Evolutionary conservation across 495 filamentous ascomycete genomes (phyloP).

Genomic region (Xylaria longipes): DNA sequence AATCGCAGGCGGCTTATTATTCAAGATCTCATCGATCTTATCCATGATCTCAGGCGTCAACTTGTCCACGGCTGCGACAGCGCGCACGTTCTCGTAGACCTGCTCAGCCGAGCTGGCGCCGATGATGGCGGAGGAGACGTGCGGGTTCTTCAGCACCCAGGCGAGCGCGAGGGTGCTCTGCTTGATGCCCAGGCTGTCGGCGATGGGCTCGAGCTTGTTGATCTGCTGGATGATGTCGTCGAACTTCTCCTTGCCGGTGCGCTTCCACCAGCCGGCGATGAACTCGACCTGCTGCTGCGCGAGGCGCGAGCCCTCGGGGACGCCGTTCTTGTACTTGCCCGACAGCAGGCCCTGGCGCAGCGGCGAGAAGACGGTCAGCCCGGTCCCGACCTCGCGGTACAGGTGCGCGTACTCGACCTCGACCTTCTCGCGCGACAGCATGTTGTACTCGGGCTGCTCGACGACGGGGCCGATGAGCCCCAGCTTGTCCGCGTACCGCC

Average conservation of each 20-base stretch:
- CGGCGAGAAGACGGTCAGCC: constrained; percentile 77
- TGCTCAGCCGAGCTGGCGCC: constrained; percentile 77
- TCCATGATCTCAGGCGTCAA: constrained; percentile 71
- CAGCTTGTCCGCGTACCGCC: constrained; percentile 73
- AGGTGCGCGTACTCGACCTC: constrained; percentile 76
- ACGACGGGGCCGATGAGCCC: constrained; percentile 80
- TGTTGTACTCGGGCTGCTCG: constrained; percentile 88
- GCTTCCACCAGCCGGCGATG: constrained; percentile 53
- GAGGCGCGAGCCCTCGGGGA: constrained; percentile 63
- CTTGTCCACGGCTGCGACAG: constrained; percentile 65
- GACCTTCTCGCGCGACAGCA: constrained; percentile 73
- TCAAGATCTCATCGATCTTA: constrained; percentile 70
- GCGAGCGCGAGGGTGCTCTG: constrained; percentile 74
- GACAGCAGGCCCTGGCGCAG: constrained; percentile 76
- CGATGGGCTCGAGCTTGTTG: constrained; percentile 64
- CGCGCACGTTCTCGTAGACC: constrained; percentile 72
- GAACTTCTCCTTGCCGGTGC: constrained; percentile 53
- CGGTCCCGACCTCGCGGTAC: constrained; percentile 68
- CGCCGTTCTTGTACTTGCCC: constrained; percentile 80
- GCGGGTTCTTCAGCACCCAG: constrained; percentile 79
- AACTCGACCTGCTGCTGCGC: constrained; percentile 55
- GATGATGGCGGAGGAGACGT: constrained; percentile 77
- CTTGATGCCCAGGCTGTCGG: constrained; percentile 69
- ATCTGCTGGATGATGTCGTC: constrained; percentile 53
- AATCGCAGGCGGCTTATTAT: constrained; percentile 65